Evolutionary conservation across 768 basidiomycete species (phyloP).

Genomic region (Lactarius trivialis): DNA sequence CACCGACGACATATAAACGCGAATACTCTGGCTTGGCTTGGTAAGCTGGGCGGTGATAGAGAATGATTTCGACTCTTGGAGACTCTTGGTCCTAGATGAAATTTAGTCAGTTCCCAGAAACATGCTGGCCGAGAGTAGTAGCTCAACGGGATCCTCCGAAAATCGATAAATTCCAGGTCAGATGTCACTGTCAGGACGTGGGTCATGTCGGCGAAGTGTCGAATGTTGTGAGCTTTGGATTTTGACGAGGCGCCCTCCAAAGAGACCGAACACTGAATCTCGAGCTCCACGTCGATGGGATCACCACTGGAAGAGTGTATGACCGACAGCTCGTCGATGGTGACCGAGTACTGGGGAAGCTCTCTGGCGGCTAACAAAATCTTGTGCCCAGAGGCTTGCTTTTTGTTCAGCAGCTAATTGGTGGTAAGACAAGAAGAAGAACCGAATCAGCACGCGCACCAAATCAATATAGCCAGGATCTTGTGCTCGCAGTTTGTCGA

Average conservation of each 20-base stretch:
- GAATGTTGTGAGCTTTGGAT: slow-evolving; percentile 39
- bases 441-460: slow-evolving; percentile 32
- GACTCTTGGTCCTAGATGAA: slow-evolving; percentile 53
- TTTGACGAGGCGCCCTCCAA: slow-evolving; percentile 27
- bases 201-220: slow-evolving; percentile 54
- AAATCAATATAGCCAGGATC: slow-evolving; percentile 57
- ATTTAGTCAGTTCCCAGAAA: background rate
- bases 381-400: slow-evolving; percentile 43
- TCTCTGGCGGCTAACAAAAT: slow-evolving; percentile 54
- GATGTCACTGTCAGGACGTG: slow-evolving; percentile 69
- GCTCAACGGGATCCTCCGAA: slow-evolving; percentile 64
- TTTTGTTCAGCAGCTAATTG: slow-evolving; percentile 20
- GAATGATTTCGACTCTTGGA: slow-evolving; percentile 55
- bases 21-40: slow-evolving; percentile 60
- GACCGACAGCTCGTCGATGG: slow-evolving; percentile 43
- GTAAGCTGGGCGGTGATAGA: slow-evolving; percentile 51
- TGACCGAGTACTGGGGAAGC: slow-evolving; percentile 58
- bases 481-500: slow-evolving; percentile 50
- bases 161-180: slow-evolving; percentile 69
- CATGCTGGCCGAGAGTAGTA: background rate
- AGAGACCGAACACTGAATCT: slow-evolving; percentile 50
- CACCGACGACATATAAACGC: slow-evolving; percentile 40
- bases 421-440: background rate
- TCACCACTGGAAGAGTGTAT: slow-evolving; percentile 37
- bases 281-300: slow-evolving; percentile 52